Percentiles rank a stretch among this genome's conserved stretches.
phyloP scores from a whole-genome alignment of 352 stramenopile genomes.

The Phytopythium helicoides region DNA sequence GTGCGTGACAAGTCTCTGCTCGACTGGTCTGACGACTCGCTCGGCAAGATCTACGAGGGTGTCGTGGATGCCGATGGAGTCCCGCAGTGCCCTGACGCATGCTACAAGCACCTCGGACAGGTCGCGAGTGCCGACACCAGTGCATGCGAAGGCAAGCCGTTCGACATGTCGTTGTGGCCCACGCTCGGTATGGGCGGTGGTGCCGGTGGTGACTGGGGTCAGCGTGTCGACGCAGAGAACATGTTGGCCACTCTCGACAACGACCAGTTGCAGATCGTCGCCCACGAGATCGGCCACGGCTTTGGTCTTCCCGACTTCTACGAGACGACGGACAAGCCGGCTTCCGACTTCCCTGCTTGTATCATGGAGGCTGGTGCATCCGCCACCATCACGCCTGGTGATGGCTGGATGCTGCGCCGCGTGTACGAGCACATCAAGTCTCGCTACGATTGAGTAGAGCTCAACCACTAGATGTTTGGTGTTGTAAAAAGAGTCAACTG shows the following conservation, averaged over 20 bases:
- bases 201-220: constrained; percentile 26
- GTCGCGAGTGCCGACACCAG: constrained; percentile 28
- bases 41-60: constrained; percentile 23
- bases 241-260: constrained; percentile 27
- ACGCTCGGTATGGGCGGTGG: constrained; percentile 31
- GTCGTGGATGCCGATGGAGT: constrained; percentile 17
- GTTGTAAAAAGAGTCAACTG: too few species aligned
- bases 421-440: constrained; percentile 21
- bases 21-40: constrained; percentile 38
- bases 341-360: constrained; percentile 16
- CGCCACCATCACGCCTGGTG: constrained; percentile 19
- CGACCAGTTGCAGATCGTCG: constrained; percentile 28
- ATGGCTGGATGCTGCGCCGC: constrained; percentile 33
- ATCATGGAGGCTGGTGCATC: constrained; percentile 25
- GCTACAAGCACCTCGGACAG: constrained; percentile 44
- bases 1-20: constrained; percentile 32
- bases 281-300: constrained; percentile 43
- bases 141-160: constrained; percentile 30
- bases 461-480: too few species aligned
- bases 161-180: constrained; percentile 47
- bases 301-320: constrained; percentile 27
- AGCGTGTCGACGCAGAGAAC: constrained; percentile 32
- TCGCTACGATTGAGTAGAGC: constrained; percentile 17
- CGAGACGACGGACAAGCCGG: constrained; percentile 8
- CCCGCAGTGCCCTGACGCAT: constrained; percentile 22